Percentiles rank a stretch among this genome's conserved stretches.
These are phyloP conservation scores for Lachnellula occidentalis DNA, from an alignment of 2,329 filamentous ascomycete genomes.

Conservation along the genomic window DNA sequence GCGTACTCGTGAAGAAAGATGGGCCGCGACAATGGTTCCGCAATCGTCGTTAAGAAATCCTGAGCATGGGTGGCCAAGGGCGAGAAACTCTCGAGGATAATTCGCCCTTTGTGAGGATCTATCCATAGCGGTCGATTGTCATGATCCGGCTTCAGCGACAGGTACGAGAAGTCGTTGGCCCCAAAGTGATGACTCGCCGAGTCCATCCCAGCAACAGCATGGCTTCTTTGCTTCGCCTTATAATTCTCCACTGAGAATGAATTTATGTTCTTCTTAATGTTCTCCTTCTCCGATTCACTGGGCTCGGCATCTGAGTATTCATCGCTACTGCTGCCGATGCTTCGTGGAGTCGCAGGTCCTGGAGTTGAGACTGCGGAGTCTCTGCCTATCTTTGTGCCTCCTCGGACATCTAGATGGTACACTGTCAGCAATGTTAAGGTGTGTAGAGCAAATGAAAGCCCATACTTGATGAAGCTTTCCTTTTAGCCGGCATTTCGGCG, in stretches of 20 bases:
- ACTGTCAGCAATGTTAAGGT: constrained; percentile 28
- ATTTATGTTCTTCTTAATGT: constrained; percentile 54
- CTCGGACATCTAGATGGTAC: constrained; percentile 36
- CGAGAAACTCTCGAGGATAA: constrained; percentile 92
- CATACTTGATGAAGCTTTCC: constrained; percentile 57
- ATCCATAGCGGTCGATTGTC: constrained; percentile 90
- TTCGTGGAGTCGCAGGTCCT: constrained; percentile 54
- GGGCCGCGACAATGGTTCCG: constrained; percentile 85
- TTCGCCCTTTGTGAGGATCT: constrained; percentile 76
- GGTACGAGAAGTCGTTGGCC: constrained; percentile 65
- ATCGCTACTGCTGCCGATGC: constrained; percentile 49
- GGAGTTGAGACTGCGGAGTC: constrained; percentile 55
- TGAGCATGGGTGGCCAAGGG: constrained; percentile 81
- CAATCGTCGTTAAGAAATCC: constrained; percentile 92
- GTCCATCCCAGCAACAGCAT: constrained; percentile 17
- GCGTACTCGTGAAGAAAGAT: constrained; percentile 91
- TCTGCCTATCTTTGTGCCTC: constrained; percentile 49
- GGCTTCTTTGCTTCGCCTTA: constrained; percentile 15
- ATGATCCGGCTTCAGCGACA: constrained; percentile 82
- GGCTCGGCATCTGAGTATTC: constrained; percentile 47
- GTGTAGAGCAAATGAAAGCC: constrained; percentile 24
- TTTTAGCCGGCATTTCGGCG: constrained; percentile 60
- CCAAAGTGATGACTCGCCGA: constrained; percentile 32
- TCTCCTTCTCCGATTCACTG: constrained; percentile 45
- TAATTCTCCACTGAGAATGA: constrained; percentile 44